A percentile compares a stretch with the other conserved stretches of the same genome.
phyloP scores from a whole-genome alignment of 139 green algal species.

The Coccomyxa sp. region DNA sequence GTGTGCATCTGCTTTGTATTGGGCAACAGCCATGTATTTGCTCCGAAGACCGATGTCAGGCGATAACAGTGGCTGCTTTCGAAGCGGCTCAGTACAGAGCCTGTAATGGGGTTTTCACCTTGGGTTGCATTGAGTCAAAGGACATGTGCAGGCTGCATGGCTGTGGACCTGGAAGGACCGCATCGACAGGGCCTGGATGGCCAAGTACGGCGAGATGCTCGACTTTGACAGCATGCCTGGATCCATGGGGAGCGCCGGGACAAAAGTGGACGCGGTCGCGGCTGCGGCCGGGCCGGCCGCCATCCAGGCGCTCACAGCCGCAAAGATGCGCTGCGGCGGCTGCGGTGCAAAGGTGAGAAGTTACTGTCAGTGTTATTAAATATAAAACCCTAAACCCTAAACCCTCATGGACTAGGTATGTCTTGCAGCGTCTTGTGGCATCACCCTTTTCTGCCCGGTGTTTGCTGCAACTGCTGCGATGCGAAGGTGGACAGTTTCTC shows the following conservation, averaged over 20 bases:
- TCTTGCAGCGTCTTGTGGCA: too few species aligned
- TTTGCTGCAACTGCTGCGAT: too few species aligned
- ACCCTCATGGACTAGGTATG: too few species aligned
- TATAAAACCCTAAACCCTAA: too few species aligned
- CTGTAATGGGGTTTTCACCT: too few species aligned
- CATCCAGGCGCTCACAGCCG: slow-evolving; percentile 30
- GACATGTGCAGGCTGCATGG: slow-evolving; percentile 58
- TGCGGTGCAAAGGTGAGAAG: slow-evolving; percentile 80
- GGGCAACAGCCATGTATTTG: neutral
- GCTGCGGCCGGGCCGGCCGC: slow-evolving; percentile 41
- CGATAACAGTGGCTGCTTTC: too few species aligned
- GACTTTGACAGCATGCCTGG: slow-evolving; percentile 16
- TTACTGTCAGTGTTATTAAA: too few species aligned
- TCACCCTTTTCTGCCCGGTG: too few species aligned
- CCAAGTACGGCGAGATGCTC: slow-evolving; percentile 61
- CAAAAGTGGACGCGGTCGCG: slow-evolving; percentile 16
- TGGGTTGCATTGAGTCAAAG: too few species aligned
- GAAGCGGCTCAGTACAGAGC: too few species aligned
- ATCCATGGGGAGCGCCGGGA: neutral
- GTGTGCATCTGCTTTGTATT: neutral
- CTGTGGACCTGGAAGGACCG: slow-evolving; percentile 88
- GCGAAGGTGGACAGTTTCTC: too few species aligned
- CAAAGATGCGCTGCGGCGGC: slow-evolving; percentile 85
- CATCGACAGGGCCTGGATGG: slow-evolving; percentile 89
- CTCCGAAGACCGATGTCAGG: too few species aligned